A percentile compares a stretch with the other conserved stretches of the same genome.
Evolutionary conservation across 148 eudicot species (phyloP).

Genomic region (Nepenthes gracilis): DNA sequence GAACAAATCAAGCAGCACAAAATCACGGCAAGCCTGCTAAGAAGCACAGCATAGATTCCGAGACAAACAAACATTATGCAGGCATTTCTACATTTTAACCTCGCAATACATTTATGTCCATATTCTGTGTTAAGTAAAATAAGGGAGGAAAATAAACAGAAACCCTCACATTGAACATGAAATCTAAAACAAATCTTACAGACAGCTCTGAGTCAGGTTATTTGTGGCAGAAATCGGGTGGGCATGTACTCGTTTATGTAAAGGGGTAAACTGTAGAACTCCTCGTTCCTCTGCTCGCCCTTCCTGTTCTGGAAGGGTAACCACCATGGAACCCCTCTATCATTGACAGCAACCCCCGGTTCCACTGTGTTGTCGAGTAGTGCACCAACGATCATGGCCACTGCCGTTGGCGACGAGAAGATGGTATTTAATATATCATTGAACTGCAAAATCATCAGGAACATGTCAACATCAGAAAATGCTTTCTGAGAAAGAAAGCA

Average conservation of each 20-base stretch:
- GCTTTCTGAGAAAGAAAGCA: no score
- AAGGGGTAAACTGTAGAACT: slow-evolving; percentile 78
- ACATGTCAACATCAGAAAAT: not conserved
- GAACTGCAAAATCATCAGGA: slow-evolving; percentile 44
- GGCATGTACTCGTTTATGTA: slow-evolving; percentile 65
- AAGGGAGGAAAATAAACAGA: no score
- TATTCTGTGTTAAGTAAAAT: no score
- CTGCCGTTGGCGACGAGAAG: slow-evolving; percentile 76
- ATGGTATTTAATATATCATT: slow-evolving; percentile 74
- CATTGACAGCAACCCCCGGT: slow-evolving; percentile 24
- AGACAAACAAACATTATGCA: no score
- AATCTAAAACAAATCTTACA: not conserved
- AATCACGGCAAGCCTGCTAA: no score
- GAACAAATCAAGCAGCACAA: no score
- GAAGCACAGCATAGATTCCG: no score
- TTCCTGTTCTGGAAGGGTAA: slow-evolving; percentile 58
- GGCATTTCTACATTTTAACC: no score
- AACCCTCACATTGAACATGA: no score
- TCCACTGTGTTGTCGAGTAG: slow-evolving; percentile 70
- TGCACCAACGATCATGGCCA: slow-evolving; percentile 64
- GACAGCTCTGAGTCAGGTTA: not conserved
- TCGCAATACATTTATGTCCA: no score
- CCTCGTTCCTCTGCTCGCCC: slow-evolving; percentile 81
- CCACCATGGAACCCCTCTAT: slow-evolving; percentile 90
- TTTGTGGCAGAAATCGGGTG: slow-evolving; percentile 34